Evolutionary conservation across 108 stramenopile genomes (phyloP).

Genomic region (Bacterosira constricta): DNA sequence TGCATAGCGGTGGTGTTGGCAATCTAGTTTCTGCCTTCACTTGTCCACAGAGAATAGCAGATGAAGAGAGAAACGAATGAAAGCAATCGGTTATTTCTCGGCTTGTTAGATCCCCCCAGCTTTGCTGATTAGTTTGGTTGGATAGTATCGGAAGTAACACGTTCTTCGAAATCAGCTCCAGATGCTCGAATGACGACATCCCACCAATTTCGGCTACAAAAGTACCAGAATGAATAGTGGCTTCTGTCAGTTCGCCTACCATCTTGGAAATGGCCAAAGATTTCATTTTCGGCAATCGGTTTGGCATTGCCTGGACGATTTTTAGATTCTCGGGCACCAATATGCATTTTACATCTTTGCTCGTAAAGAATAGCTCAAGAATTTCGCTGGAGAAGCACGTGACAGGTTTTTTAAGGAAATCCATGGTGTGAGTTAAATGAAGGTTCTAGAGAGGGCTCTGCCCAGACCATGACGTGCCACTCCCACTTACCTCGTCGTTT

Average conservation of each 20-base stretch:
- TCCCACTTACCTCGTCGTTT: slow-evolving; percentile 64
- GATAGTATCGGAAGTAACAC: slow-evolving; percentile 80
- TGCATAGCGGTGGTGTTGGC: slow-evolving; percentile 83
- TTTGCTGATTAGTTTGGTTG: slow-evolving; percentile 75
- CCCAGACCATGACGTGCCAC: too few relatives aligned
- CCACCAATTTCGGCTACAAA: slow-evolving; percentile 70
- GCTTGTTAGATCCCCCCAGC: slow-evolving; percentile 88
- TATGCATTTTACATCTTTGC: slow-evolving; percentile 36
- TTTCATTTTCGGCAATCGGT: slow-evolving; percentile 60
- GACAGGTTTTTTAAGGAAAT: slow-evolving; percentile 26
- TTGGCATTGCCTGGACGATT: slow-evolving; percentile 48
- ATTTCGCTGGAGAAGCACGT: slow-evolving; percentile 29
- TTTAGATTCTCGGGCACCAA: slow-evolving; percentile 55
- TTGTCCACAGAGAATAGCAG: slow-evolving; percentile 87
- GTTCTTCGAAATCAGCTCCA: slow-evolving; percentile 80
- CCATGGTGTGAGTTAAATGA: slow-evolving; percentile 26
- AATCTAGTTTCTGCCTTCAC: slow-evolving; percentile 89
- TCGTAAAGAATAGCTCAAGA: slow-evolving; percentile 43
- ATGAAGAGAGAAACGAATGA: slow-evolving; percentile 77
- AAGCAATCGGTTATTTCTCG: slow-evolving; percentile 83
- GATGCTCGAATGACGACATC: slow-evolving; percentile 75
- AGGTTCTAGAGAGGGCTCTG: slow-evolving; percentile 23
- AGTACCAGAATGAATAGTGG: slow-evolving; percentile 40
- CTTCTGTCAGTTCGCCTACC: slow-evolving; percentile 45
- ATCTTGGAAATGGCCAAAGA: slow-evolving; percentile 63